Base-by-base conservation (phyloP, 257 asterid genomes). In the Solanum tacnaense region DNA sequence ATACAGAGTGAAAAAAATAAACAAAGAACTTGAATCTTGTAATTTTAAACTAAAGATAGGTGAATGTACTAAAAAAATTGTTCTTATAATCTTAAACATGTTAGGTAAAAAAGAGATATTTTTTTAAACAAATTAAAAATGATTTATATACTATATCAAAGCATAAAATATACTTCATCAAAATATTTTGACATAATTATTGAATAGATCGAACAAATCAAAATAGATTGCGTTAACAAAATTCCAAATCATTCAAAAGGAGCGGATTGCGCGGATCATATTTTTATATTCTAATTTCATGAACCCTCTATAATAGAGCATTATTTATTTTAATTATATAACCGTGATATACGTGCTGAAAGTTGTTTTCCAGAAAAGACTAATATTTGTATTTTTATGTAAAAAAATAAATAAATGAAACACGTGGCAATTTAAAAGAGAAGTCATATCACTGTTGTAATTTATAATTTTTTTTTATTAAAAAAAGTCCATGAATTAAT, bases 1-100 rank as follows among this genome's bases (percentile, higher is more conserved):
- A 0, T 60, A 23, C 2, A 23, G 3, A 23, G 3, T 4, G 2
- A n/a, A n/a, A n/a, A n/a, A 60, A 60, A 8, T 2, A 9, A 23
- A 58, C 0, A 58, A 60, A 60, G 2, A 8, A 60, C 2, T 60
- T 23, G 29, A 60, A 60, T 60, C 3, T 60, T 60, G 12, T 60
- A 9, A 23, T 60, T 21, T 60, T 0, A 60, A 9, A 21, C 5
- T 60, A 60, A 23, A 60, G 0, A 60, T 60, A 21, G 1, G 1
- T 60, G 10, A 60, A 21, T 18, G n/a, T 52, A 16, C 8, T 16
- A 52, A 46, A 60, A n/a, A 23, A 8, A 7, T 9, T 23, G 0
- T 0, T 56, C n/a, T 56, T 60, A 4, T 4, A 60, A 4, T 60
- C 6, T 21, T 8, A 60, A 60, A 60, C 13, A 60, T 60, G 6